These are phyloP conservation scores for Starmerella geochares DNA, from an alignment of 805 yeast genomes.

Conservation along the genomic window DNA sequence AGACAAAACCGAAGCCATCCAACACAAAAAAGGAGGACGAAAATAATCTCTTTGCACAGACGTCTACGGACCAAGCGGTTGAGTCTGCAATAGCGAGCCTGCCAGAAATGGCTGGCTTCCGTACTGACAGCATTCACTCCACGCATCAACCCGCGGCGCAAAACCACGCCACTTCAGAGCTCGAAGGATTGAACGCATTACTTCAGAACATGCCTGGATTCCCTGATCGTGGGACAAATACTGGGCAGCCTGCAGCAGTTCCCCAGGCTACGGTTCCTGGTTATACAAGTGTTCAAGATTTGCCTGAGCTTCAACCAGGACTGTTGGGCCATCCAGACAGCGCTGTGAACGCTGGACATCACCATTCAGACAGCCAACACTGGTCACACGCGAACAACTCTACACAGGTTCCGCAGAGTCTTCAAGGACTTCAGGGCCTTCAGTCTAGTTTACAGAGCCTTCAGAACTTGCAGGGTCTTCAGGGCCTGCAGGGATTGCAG, in stretches of 20 bases:
- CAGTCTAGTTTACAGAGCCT: slow-evolving; percentile 1
- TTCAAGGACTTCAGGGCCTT: slow-evolving; percentile 1
- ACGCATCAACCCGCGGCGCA: slow-evolving; percentile 1
- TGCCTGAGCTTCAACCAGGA: slow-evolving; percentile 9
- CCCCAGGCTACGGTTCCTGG: slow-evolving; percentile 1
- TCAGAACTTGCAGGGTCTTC: slow-evolving; percentile 2
- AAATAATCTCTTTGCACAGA: slow-evolving; percentile 25
- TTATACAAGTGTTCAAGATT: slow-evolving; percentile 4
- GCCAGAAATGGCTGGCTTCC: slow-evolving; percentile 24
- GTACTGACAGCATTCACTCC: slow-evolving; percentile 5
- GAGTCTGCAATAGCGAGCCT: slow-evolving; percentile 23
- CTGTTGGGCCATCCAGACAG: neutral
- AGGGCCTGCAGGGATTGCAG: slow-evolving; percentile 12
- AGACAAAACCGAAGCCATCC: neutral
- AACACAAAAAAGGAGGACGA: slow-evolving; percentile 20
- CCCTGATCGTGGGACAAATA: slow-evolving; percentile 1
- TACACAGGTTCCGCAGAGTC: neutral
- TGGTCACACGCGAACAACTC: neutral
- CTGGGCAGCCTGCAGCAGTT: neutral
- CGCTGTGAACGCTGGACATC: neutral
- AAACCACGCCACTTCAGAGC: neutral
- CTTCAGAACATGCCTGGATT: neutral
- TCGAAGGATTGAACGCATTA: neutral
- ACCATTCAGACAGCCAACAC: neutral
- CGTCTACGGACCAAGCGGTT: slow-evolving; percentile 21